Percentiles rank a stretch among this genome's conserved stretches.
These are phyloP conservation scores for Stemphylium lycopersici DNA, from an alignment of 2,329 filamentous ascomycete genomes.

Conservation along the genomic window DNA sequence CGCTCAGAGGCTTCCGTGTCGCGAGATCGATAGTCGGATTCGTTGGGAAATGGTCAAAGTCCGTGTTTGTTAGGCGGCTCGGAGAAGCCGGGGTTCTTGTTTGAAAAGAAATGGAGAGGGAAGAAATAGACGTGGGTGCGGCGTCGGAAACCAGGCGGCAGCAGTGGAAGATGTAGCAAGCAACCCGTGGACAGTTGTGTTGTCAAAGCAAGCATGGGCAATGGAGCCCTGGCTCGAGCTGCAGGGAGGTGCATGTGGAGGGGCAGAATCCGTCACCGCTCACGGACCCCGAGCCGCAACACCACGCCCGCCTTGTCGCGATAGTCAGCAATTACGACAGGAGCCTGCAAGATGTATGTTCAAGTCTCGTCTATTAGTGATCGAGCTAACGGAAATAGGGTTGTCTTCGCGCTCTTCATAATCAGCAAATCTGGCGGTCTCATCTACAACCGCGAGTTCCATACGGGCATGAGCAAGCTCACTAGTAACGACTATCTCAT, in stretches of 20 bases:
- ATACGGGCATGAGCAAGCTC: constrained; percentile 84
- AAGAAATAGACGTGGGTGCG: neutral
- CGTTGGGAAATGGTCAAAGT: neutral
- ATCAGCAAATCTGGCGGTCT: constrained; percentile 99
- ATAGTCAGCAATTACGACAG: constrained; percentile 1
- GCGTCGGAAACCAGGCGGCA: neutral
- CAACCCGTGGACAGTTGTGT: constrained; percentile 1
- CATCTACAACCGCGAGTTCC: constrained; percentile 94
- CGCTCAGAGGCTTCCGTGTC: neutral
- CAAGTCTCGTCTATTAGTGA: neutral
- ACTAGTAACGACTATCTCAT: constrained; percentile 96
- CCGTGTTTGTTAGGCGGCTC: neutral
- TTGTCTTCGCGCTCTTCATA: constrained; percentile 92
- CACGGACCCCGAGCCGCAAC: constrained; percentile 12
- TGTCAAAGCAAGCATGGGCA: constrained; percentile 12
- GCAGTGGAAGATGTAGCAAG: constrained; percentile 7
- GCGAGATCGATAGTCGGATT: neutral
- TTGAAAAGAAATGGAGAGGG: neutral
- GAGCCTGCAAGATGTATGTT: constrained; percentile 23
- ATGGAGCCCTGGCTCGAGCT: constrained; percentile 14
- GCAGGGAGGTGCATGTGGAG: constrained; percentile 15
- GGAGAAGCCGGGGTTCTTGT: neutral
- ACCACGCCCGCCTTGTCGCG: constrained; percentile 8
- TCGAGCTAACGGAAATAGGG: constrained; percentile 62
- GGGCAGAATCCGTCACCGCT: constrained; percentile 22